Evolutionary conservation across 495 filamentous ascomycete species (phyloP).

Genomic region (Penicillium parvum): DNA sequence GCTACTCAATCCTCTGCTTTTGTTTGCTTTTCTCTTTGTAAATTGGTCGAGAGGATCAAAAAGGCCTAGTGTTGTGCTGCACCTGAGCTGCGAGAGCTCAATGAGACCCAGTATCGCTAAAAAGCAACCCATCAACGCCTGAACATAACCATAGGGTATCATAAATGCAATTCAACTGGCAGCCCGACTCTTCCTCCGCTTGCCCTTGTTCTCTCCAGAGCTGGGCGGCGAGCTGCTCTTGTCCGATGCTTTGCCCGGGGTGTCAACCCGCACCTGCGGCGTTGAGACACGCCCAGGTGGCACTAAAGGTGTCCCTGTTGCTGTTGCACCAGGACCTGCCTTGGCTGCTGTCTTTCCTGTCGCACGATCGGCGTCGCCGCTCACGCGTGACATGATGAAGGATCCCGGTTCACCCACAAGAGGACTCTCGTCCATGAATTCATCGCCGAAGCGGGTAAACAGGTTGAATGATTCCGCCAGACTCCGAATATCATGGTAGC

Average conservation of each 20-base stretch:
- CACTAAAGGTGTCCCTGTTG: conserved; percentile 9
- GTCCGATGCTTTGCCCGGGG: conserved; percentile 32
- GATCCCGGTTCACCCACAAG: conserved; percentile 79
- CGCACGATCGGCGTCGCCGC: conserved; percentile 23
- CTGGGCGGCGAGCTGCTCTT: conserved; percentile 26
- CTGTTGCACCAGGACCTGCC: conserved; percentile 4
- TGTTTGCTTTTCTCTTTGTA: too few relatives aligned
- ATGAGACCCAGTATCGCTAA: too few relatives aligned
- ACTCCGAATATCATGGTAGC: conserved; percentile 47
- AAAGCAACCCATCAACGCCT: too few relatives aligned
- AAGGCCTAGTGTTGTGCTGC: too few relatives aligned
- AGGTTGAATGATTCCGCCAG: conserved; percentile 66
- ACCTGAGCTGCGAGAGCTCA: too few relatives aligned
- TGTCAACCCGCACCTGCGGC: conserved; percentile 39
- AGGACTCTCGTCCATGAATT: conserved; percentile 91
- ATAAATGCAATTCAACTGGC: conserved; percentile 24
- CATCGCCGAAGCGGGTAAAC: conserved; percentile 60
- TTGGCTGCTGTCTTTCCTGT: conserved; percentile 12
- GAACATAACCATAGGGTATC: conserved; percentile 26
- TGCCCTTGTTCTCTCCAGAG: conserved; percentile 30
- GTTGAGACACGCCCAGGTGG: conserved; percentile 25
- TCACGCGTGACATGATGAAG: conserved; percentile 65
- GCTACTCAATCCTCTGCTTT: too few relatives aligned
- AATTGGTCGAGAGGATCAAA: too few relatives aligned
- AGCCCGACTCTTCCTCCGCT: conserved; percentile 33